phyloP scores from a whole-genome alignment of 1,284 basidiomycete genomes.

The Puccinia triticina region DNA sequence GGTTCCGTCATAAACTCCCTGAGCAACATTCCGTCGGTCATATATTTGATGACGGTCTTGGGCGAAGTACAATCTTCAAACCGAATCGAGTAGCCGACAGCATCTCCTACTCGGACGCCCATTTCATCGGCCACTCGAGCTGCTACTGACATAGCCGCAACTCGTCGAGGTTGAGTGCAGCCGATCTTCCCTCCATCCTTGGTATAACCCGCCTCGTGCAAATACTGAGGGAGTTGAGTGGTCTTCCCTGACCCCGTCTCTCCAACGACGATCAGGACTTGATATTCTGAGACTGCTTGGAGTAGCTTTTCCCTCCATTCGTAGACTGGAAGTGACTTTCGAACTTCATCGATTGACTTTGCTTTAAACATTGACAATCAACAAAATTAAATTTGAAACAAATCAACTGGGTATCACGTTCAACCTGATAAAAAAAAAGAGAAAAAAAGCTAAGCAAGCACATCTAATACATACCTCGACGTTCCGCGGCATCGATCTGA shows the following conservation, averaged over 20 bases:
- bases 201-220: conserved; percentile 95
- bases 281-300: conserved; percentile 83
- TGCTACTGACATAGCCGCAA: conserved; percentile 98
- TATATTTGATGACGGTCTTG: conserved; percentile 92
- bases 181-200: conserved; percentile 82
- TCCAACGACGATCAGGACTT: conserved; percentile 64
- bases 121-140: conserved; percentile 98
- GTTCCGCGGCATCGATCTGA: conserved; percentile 89
- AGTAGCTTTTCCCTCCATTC: conserved; percentile 82
- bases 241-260: conserved; percentile 89
- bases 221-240: conserved; percentile 95
- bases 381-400: not conserved
- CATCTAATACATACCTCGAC: conserved; percentile 69
- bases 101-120: conserved; percentile 91
- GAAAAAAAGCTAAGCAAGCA: not conserved
- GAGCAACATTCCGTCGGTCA: conserved; percentile 98
- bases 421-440: not conserved
- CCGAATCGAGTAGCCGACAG: conserved; percentile 97
- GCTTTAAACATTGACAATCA: conserved; percentile 64
- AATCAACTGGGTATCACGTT: not conserved
- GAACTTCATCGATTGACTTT: conserved; percentile 82
- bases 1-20: conserved; percentile 95
- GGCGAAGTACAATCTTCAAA: conserved; percentile 99
- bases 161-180: conserved; percentile 96
- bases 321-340: conserved; percentile 88